Percentiles rank a stretch among this genome's conserved stretches.
These are phyloP conservation scores for Lizonia empirigonia DNA, from an alignment of 2,329 filamentous ascomycete species.

Conservation along the genomic window DNA sequence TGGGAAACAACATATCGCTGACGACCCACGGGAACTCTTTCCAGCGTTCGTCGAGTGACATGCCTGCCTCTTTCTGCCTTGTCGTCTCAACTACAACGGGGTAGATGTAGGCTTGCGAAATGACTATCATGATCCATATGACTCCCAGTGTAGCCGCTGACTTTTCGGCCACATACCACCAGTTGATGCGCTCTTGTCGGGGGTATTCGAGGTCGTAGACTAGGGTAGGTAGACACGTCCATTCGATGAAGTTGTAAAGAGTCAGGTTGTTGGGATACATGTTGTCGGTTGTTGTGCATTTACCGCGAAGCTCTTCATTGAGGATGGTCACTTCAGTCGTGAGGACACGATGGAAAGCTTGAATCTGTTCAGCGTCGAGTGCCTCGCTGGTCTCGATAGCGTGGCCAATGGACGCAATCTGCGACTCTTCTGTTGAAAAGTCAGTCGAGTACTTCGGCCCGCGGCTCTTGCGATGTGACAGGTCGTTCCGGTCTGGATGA, in stretches of 20 bases:
- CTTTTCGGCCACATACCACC: constrained; percentile 78
- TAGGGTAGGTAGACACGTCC: constrained; percentile 74
- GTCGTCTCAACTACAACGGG: constrained; percentile 72
- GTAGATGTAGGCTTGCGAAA: constrained; percentile 78
- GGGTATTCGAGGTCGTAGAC: constrained; percentile 83
- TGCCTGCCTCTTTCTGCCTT: constrained; percentile 68
- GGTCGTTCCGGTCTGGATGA: neutral
- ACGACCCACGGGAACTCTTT: constrained; percentile 74
- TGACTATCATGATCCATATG: constrained; percentile 78
- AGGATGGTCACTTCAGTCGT: constrained; percentile 69
- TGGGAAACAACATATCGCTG: constrained; percentile 76
- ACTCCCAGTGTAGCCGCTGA: constrained; percentile 71
- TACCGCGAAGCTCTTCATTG: constrained; percentile 68
- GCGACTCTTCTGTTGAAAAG: constrained; percentile 55
- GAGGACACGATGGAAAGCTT: constrained; percentile 68
- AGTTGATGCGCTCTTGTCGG: constrained; percentile 70
- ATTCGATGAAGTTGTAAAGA: constrained; percentile 69
- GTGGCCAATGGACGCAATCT: constrained; percentile 65
- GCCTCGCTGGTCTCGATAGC: constrained; percentile 66
- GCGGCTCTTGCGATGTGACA: constrained; percentile 39
- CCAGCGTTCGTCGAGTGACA: constrained; percentile 66
- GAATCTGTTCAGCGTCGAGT: constrained; percentile 66
- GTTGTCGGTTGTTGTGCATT: constrained; percentile 56
- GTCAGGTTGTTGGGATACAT: constrained; percentile 74
- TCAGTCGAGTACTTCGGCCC: constrained; percentile 52